Conservation (phyloP, 2,329 filamentous ascomycete genomes). For the Reticulascus tulasneorum region DNA sequence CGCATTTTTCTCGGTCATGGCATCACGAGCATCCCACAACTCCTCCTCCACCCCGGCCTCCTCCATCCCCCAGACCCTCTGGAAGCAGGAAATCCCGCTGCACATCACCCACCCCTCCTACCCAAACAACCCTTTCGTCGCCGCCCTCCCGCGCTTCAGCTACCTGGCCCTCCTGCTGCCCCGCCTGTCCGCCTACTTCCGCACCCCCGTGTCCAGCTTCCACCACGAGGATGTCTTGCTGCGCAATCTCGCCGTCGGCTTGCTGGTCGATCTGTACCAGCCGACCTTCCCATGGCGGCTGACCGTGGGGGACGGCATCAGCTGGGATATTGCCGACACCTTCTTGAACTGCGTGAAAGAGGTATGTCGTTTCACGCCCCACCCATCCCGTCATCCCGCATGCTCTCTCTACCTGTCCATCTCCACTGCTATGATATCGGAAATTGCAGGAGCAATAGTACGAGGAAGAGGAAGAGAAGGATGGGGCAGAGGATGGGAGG, state of each 20-base stretch:
- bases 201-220: constrained; percentile 53
- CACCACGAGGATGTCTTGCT: constrained; percentile 52
- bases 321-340: constrained; percentile 59
- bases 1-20: too few relatives aligned
- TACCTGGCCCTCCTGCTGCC: constrained; percentile 56
- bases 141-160: constrained; percentile 53
- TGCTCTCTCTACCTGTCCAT: background rate
- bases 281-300: constrained; percentile 52
- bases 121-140: constrained; percentile 46
- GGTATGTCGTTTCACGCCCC: constrained; percentile 28
- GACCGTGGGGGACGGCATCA: constrained; percentile 48
- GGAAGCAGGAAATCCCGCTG: constrained; percentile 51
- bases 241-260: constrained; percentile 48
- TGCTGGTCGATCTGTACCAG: constrained; percentile 55
- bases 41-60: constrained; percentile 4
- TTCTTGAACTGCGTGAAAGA: constrained; percentile 64
- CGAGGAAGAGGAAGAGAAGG: too few relatives aligned
- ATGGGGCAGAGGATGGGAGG: too few relatives aligned
- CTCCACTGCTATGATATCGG: too few relatives aligned
- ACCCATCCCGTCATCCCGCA: background rate
- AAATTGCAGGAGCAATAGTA: too few relatives aligned
- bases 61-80: constrained; percentile 45
- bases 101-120: constrained; percentile 48
- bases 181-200: constrained; percentile 50
- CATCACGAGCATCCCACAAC: too few relatives aligned